Evolutionary conservation across 495 filamentous ascomycete species (phyloP).

Genomic region (Penicillium subrubescens): DNA sequence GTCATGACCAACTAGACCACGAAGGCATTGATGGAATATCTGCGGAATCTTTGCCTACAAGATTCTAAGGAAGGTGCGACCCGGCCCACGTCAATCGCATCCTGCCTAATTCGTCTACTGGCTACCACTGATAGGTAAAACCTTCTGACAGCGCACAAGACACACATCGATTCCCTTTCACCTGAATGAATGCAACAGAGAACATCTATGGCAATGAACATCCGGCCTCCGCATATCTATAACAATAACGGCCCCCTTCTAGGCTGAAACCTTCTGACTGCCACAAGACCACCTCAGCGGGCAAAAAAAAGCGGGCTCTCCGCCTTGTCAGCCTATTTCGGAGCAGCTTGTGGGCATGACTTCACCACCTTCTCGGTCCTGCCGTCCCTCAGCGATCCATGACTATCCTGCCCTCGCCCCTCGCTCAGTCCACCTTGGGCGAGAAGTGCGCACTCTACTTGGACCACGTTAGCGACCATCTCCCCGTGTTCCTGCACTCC

Average conservation of each 20-base stretch:
- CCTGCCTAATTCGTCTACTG: background rate
- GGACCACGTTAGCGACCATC: conserved; percentile 56
- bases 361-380: conserved; percentile 20
- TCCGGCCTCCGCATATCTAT: background rate
- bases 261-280: background rate
- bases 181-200: background rate
- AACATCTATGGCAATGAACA: background rate
- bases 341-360: conserved; percentile 22
- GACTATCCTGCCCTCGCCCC: conserved; percentile 45
- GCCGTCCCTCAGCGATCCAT: conserved; percentile 31
- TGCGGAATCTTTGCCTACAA: background rate
- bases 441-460: conserved; percentile 54
- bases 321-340: conserved; percentile 33
- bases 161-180: background rate
- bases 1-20: conserved; percentile 33
- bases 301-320: conserved; percentile 34
- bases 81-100: background rate
- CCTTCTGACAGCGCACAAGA: background rate
- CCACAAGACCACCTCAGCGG: conserved; percentile 7
- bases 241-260: background rate
- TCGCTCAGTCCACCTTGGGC: conserved; percentile 51
- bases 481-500: conserved; percentile 50
- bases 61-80: background rate
- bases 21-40: conserved; percentile 10
- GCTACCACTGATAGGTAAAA: conserved; percentile 1